Conservation (phyloP, 441 rosid species). For the Isatis lusitanica region DNA sequence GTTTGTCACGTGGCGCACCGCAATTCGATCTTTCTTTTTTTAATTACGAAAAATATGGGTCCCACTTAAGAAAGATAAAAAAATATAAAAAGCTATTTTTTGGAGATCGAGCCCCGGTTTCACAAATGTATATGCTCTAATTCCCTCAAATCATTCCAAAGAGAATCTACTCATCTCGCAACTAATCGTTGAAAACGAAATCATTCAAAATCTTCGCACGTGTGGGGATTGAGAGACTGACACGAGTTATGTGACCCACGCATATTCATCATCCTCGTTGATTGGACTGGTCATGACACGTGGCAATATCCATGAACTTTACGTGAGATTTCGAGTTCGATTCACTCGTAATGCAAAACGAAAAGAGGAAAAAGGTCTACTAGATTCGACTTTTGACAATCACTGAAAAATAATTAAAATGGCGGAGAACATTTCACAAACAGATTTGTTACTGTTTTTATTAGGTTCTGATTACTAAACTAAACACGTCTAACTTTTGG, state of each 20-base stretch:
- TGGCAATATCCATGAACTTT: neutral
- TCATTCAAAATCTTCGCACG: neutral
- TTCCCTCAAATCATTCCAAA: neutral
- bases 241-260: neutral
- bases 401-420: neutral
- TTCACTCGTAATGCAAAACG: neutral
- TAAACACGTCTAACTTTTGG: neutral
- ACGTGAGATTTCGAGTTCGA: neutral
- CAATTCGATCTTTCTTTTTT: too few species aligned
- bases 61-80: too few species aligned
- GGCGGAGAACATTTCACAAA: neutral
- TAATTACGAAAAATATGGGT: too few species aligned
- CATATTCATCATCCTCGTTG: neutral
- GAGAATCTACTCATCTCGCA: neutral
- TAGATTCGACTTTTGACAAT: neutral
- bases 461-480: conserved; percentile 6
- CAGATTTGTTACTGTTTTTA: neutral
- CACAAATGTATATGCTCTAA: too few species aligned
- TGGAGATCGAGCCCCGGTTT: too few species aligned
- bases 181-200: neutral
- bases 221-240: neutral
- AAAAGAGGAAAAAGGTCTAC: neutral
- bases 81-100: too few species aligned
- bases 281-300: neutral
- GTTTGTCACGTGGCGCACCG: too few species aligned